Evolutionary conservation across 495 filamentous ascomycete genomes (phyloP), one percentile per base, ranked within the genome.

Genomic region (Hypoxylon crocopeplum): DNA sequence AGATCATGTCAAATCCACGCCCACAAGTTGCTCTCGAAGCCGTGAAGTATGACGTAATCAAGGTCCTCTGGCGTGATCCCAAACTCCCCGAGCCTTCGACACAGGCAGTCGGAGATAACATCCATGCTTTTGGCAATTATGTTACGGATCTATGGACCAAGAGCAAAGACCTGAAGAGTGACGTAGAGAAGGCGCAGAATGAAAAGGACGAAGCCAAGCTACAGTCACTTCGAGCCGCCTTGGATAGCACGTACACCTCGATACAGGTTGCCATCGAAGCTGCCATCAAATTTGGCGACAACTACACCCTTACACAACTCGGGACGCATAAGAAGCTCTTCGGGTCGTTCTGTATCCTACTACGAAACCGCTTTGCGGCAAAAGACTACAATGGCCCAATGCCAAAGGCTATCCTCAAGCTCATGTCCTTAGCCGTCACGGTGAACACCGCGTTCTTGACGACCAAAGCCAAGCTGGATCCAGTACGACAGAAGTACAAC

Each of bases 391-490:
- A 85, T 56, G 85, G 88, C 0, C 71, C 77, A 22, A 70, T 94
- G 15, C 77, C 85, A 6, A 77, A 83, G 33, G 84, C 80, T 16
- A 83, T 91, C 16, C 79, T 94, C 1, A 84, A 83, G 66, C 72
- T 93, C 21, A 75, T 93, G 56, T 73, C 82, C 0, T 77, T 77
- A 7, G 88, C 90, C 62, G 77, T 83, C 7, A 55, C 59, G 0
- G 51, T 68, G 27, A 55, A 66, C 7, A 38, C 48, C 7, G 59
- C 54, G 2, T 47, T 55, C 10, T 52, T 66, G 12, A 47, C 90
- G 16, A 79, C 84, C 46, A 86, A 82, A 51, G 84, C 85, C 15
- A 93, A 92, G 60, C 75, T 94, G 32, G 77, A 83, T 22, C 86
- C 84, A 48, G 69, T 88, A 10, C 71, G 86, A 2, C 81, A 82